Evolutionary conservation across 202 grass and related monocot species (phyloP), one percentile per base, ranked within the genome.

Genomic region (Bolboschoenoplectus hybrid): DNA sequence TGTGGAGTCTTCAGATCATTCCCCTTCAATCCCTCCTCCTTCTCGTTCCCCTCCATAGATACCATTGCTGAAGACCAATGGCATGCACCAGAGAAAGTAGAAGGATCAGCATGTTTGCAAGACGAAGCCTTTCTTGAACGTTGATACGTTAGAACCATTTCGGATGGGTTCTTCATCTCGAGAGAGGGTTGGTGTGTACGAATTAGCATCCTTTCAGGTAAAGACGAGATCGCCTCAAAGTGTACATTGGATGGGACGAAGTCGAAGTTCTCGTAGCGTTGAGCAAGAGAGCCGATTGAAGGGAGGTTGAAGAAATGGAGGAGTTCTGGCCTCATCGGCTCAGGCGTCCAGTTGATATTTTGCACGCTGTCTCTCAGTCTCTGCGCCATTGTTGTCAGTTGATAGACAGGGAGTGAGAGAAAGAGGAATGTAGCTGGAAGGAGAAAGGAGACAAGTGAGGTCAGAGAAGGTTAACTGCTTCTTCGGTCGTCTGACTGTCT

Each of bases 261-360:
- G 17, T 61, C 57, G 64, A 11, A 67, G 64, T 9, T 66, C 26
- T 34, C 12, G 32, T 66, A 34, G 63, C 2, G 19, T 36, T 67
- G 64, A 39, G 66, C 3, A 41, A 68, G 36, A 5, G 66, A 68
- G 66, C 36, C 11, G 66, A 68, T 41, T 14, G 38, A 68, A 12
- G 66, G 66, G 12, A 68, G 35, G 66, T 41, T 4, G 35, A 68
- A 68, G 66, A 68, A 68, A 43, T 68, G 66, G 66, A 68, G 66
- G 12, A 68, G 66, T 39, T 68, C 66, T 16, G 66, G 66, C 66
- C 38, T 40, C 16, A 68, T 68, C 36, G 66, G 66, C 66, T 68
- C 66, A 36, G 66, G 66, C 36, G 66, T 68, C 66, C 66, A 68
- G 66, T 68, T 39, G 36, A 68, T 68, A 6, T 68, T 68, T 16